A percentile compares a stretch with the other conserved stretches of the same genome.
Conservation (phyloP, 192 early-diverging fungal species). For the Coemansia sp. region DNA sequence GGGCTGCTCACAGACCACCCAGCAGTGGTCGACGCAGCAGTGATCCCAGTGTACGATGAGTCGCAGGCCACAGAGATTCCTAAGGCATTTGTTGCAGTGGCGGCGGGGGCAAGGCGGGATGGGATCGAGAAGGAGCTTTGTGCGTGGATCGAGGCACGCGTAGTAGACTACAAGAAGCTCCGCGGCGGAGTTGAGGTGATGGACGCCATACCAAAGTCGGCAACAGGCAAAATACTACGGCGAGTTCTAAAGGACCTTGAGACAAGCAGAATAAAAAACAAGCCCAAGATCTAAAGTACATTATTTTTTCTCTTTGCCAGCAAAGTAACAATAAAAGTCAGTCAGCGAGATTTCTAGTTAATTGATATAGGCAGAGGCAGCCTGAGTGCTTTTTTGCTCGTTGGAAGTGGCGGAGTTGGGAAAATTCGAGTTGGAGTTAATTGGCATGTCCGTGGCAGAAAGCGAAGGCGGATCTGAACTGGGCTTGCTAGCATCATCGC, state of each 20-base stretch:
- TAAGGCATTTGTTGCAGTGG: constrained; percentile 75
- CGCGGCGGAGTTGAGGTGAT: constrained; percentile 76
- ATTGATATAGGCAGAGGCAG: background rate
- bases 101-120: constrained; percentile 38
- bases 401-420: background rate
- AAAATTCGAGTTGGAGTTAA: background rate
- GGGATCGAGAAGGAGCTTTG: constrained; percentile 36
- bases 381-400: background rate
- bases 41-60: constrained; percentile 64
- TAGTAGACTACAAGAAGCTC: constrained; percentile 74
- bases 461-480: background rate
- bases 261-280: constrained; percentile 10
- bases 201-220: constrained; percentile 72
- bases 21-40: constrained; percentile 64
- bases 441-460: background rate
- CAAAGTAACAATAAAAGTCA: background rate
- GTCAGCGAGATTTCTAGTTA: background rate
- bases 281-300: constrained; percentile 21
- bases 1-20: constrained; percentile 70
- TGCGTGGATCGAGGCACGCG: constrained; percentile 61
- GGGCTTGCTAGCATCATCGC: background rate
- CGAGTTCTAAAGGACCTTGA: constrained; percentile 58
- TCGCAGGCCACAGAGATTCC: constrained; percentile 71
- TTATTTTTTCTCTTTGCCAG: constrained; percentile 1
- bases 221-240: constrained; percentile 81